phyloP scores from a whole-genome alignment of 108 stramenopile species.

The Nitzschia sp. region DNA sequence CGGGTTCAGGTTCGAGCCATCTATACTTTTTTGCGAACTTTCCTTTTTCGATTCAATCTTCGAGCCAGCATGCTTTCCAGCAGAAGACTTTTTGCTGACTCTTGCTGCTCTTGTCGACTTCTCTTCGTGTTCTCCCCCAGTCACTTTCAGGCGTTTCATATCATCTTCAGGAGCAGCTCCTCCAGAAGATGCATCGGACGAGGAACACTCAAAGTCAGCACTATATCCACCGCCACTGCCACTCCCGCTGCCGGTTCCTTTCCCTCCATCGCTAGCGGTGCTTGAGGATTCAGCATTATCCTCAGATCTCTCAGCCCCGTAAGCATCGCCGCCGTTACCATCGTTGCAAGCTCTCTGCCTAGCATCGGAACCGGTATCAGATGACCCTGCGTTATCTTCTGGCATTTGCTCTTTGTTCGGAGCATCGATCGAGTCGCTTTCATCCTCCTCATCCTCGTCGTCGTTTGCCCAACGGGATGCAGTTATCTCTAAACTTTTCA shows the following conservation, averaged over 20 bases:
- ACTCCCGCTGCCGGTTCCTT: constrained; percentile 23
- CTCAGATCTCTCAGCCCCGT: constrained; percentile 14
- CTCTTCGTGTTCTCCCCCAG: neutral
- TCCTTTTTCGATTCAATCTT: neutral
- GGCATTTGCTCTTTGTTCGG: neutral
- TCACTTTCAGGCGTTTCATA: neutral
- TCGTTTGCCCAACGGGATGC: neutral
- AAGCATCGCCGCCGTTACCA: constrained; percentile 22
- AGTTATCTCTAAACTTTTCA: neutral
- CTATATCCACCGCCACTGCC: constrained; percentile 30
- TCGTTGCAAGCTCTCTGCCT: constrained; percentile 20
- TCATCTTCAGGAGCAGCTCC: constrained; percentile 3
- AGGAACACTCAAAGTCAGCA: constrained; percentile 35
- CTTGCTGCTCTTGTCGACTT: neutral
- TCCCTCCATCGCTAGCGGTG: constrained; percentile 23
- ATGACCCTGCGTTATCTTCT: constrained; percentile 21
- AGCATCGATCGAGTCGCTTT: constrained; percentile 2
- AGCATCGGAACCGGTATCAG: constrained; percentile 15
- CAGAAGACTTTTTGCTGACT: neutral
- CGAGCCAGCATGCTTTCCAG: neutral
- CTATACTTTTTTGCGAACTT: neutral
- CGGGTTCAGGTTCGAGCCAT: neutral
- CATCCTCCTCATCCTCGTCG: neutral
- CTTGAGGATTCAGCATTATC: constrained; percentile 28
- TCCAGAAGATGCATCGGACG: constrained; percentile 33